A percentile compares a stretch with the other conserved stretches of the same genome.
phyloP scores from a whole-genome alignment of 1,139 yeast species.

The Candida sanyaensis region DNA sequence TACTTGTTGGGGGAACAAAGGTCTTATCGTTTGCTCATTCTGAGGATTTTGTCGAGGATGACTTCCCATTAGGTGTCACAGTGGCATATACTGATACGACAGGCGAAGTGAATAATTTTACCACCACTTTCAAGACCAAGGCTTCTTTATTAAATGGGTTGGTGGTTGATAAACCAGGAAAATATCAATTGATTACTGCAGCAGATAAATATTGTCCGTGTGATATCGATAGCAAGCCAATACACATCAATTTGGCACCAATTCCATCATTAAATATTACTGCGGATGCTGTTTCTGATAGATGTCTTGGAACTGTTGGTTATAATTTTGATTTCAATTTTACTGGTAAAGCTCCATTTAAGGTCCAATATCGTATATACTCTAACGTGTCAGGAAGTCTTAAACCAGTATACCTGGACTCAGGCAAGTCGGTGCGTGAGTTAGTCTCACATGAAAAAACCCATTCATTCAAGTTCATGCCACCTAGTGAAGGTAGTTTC shows the following conservation, averaged over 20 bases:
- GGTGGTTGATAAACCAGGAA: slow-evolving; percentile 59
- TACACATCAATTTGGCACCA: slow-evolving; percentile 27
- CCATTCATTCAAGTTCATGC: slow-evolving; percentile 64
- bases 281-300: slow-evolving; percentile 69
- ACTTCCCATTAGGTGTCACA: slow-evolving; percentile 51
- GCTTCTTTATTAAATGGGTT: slow-evolving; percentile 36
- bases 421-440: slow-evolving; percentile 29
- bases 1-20: slow-evolving; percentile 44
- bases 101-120: slow-evolving; percentile 18
- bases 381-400: slow-evolving; percentile 38
- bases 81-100: slow-evolving; percentile 25
- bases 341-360: slow-evolving; percentile 82
- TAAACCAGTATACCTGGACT: slow-evolving; percentile 32
- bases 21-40: slow-evolving; percentile 26
- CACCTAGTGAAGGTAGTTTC: slow-evolving; percentile 79
- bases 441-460: slow-evolving; percentile 23
- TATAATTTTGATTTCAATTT: slow-evolving; percentile 66
- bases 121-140: slow-evolving; percentile 35
- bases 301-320: slow-evolving; percentile 93
- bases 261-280: slow-evolving; percentile 55
- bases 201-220: slow-evolving; percentile 68
- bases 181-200: slow-evolving; percentile 54
- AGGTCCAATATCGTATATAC: slow-evolving; percentile 61
- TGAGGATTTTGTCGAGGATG: slow-evolving; percentile 24
- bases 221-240: slow-evolving; percentile 28